phyloP scores from a whole-genome alignment of 495 filamentous ascomycete species.

The Hyphodiscus hymeniophilus region DNA sequence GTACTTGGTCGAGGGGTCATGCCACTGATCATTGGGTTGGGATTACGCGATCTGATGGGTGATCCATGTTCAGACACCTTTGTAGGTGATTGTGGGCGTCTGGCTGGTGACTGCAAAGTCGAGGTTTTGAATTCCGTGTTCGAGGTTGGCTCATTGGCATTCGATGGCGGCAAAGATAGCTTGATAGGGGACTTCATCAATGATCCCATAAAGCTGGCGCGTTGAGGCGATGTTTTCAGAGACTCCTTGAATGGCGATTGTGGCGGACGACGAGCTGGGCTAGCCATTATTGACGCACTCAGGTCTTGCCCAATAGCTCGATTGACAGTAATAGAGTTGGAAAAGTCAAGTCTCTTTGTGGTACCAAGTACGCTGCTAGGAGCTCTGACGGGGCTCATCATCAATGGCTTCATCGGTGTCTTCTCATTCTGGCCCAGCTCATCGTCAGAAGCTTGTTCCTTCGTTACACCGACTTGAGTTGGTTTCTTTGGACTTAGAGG shows the following conservation, averaged over 20 bases:
- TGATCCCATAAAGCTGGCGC: conserved; percentile 9
- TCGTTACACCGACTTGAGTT: conserved; percentile 33
- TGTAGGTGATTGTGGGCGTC: conserved; percentile 35
- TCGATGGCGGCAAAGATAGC: conserved; percentile 11
- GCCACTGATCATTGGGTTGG: not conserved
- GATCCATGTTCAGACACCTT: conserved; percentile 28
- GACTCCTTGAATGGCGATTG: conserved; percentile 38
- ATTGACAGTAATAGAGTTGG: conserved; percentile 8
- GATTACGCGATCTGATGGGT: conserved; percentile 14
- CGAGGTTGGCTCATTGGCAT: conserved; percentile 13
- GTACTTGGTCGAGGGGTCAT: conserved; percentile 17
- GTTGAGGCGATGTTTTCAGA: conserved; percentile 40
- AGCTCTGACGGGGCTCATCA: conserved; percentile 39
- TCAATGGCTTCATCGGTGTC: conserved; percentile 35
- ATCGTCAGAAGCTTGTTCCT: conserved; percentile 37
- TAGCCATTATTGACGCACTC: conserved; percentile 29
- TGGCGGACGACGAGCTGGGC: conserved; percentile 39
- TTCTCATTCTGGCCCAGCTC: conserved; percentile 45
- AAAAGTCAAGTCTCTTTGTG: conserved; percentile 23
- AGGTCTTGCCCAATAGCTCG: conserved; percentile 11
- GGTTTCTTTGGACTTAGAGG: conserved; percentile 51
- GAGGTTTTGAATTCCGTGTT: conserved; percentile 32
- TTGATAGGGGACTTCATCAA: conserved; percentile 21
- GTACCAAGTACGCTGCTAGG: conserved; percentile 23
- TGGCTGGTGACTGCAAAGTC: conserved; percentile 39